Evolutionary conservation across 305 asterid genomes (phyloP).

Genomic region (Solanum hybrid): DNA sequence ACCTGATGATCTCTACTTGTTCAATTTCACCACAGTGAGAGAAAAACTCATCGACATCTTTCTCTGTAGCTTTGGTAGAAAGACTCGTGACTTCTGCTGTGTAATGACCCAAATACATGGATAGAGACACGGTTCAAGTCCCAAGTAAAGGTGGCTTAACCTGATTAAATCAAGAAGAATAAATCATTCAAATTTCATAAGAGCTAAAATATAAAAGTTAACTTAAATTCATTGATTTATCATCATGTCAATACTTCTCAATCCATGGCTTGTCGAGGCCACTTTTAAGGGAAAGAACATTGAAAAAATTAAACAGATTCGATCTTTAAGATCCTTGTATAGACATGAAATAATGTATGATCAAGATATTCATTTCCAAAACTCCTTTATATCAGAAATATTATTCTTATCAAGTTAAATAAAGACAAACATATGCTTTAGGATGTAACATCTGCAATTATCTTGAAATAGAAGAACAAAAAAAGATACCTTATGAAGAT

Average conservation of each 20-base stretch:
- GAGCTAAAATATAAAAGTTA: not conserved
- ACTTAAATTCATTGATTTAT: not conserved
- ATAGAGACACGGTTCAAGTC: conserved; percentile 3
- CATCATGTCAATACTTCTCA: not conserved
- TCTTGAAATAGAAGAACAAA: not conserved
- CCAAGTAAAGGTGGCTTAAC: not conserved
- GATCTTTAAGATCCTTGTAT: not conserved
- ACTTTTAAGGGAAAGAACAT: not conserved
- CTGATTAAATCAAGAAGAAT: not conserved
- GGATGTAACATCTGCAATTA: not conserved
- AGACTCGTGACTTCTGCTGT: conserved; percentile 49
- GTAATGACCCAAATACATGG: conserved; percentile 31
- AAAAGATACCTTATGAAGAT: not conserved
- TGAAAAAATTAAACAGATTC: not conserved
- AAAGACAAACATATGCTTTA: not conserved
- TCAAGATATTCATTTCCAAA: not conserved
- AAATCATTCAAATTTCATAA: not conserved
- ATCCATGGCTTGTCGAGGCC: not conserved
- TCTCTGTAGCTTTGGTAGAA: conserved; percentile 34
- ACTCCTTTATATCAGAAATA: not conserved
- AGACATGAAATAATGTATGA: not conserved
- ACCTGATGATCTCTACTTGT: conserved; percentile 37
- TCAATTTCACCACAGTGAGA: conserved; percentile 43
- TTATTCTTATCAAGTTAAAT: not conserved
- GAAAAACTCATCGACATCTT: conserved; percentile 45